Conservation (phyloP, 768 basidiomycete species). For the Boletus bicolor region DNA sequence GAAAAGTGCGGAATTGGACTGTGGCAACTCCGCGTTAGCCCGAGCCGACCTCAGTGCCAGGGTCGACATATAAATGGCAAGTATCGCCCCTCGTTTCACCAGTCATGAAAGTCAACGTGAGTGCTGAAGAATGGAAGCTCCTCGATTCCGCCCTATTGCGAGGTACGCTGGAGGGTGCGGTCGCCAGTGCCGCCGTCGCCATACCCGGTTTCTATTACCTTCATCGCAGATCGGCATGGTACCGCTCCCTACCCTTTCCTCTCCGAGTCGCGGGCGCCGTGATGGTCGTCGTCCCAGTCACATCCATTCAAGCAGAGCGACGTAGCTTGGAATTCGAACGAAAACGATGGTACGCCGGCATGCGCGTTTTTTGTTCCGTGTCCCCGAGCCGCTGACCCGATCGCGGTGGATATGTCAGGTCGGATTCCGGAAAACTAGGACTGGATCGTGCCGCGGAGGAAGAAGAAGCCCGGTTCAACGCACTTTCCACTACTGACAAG, state of each 20-base stretch:
- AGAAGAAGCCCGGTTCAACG: slow-evolving; percentile 45
- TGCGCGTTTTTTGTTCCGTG: not conserved
- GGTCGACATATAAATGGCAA: not conserved
- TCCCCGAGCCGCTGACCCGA: not conserved
- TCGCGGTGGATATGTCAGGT: slow-evolving; percentile 12
- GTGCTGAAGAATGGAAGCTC: slow-evolving; percentile 48
- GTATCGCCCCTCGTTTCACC: no score
- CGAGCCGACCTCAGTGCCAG: not conserved
- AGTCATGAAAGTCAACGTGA: slow-evolving; percentile 31
- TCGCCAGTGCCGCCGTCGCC: slow-evolving; percentile 45
- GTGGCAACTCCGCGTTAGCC: not conserved
- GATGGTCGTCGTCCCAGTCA: slow-evolving; percentile 59
- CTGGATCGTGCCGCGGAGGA: slow-evolving; percentile 44
- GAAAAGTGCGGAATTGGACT: not conserved
- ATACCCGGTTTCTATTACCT: slow-evolving; percentile 50
- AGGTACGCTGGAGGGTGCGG: slow-evolving; percentile 58
- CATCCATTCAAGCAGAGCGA: slow-evolving; percentile 73
- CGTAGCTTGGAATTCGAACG: slow-evolving; percentile 64
- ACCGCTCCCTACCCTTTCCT: slow-evolving; percentile 60
- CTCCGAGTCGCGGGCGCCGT: slow-evolving; percentile 71
- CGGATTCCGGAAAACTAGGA: slow-evolving; percentile 47
- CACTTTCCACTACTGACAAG: slow-evolving; percentile 50
- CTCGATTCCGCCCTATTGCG: slow-evolving; percentile 56
- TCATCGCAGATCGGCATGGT: slow-evolving; percentile 53
- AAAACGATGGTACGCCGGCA: slow-evolving; percentile 50